Evolutionary conservation across 169 alveolate genomes (phyloP), one percentile per base, ranked within the genome.

Genomic region (Plasmodium knowlesi): DNA sequence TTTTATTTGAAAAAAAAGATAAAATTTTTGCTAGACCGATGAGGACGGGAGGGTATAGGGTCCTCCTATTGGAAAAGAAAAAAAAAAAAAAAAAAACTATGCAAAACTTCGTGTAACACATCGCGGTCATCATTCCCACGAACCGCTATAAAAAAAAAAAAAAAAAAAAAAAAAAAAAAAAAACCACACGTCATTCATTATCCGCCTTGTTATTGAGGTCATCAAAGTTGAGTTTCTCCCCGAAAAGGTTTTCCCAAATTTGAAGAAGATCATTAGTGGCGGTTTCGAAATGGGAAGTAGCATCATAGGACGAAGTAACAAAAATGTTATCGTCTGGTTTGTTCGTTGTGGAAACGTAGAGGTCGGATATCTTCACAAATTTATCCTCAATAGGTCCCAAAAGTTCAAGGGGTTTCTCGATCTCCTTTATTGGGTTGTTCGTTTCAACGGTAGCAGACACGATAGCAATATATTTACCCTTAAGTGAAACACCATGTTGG

Each of bases 361-460:
- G 83, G 70, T 98, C 99, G 10, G 98, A 97, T 54, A 97, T 97
- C 76, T 96, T 95, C 34, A 98, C 97, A 93, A 99, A 99, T 84
- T 95, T 96, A 86, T 98, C 99, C 70, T 98, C 98, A 80, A 98
- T 96, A 16, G 96, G 93, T 46, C 99, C 99, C 61, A 99, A 95
- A 34, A 99, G 83, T 41, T 98, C 98, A 84, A 98, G 91, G 4
- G 99, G 99, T 32, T 99, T 99, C 71, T 96, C 96, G 53, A 98
- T 98, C 96, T 98, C 99, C 53, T 84, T 85, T 82, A 96, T 94
- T 16, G 99, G 99, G 72, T 98, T 96, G 70, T 84, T 95, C 25
- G 99, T 98, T 96, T 99, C 99, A 54, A 98, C 99, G 3, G 99
- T 98, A 0, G 99, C 98, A 50, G 99, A 97, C 61, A 98, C 97